Base-by-base conservation (phyloP, 1,284 basidiomycete genomes). In the Phylloboletellus chloephorus region DNA sequence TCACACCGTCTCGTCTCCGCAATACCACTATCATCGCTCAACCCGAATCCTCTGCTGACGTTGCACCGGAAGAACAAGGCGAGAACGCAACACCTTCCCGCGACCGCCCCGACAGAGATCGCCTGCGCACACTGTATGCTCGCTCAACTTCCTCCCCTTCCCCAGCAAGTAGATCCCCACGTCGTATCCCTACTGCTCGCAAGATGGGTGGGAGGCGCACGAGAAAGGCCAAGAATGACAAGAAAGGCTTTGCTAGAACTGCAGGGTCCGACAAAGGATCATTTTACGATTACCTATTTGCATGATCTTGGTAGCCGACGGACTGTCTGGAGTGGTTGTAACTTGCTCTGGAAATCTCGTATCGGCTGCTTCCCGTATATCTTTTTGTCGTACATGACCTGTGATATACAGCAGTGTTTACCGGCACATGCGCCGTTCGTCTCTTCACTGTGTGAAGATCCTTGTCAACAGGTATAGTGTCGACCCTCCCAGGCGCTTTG, bases 401-500 rank as follows among this genome's bases (percentile, higher is more conserved):
- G 23, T 39, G 33, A 32, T 52, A 39, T 37, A 41, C 23, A 26
- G 23, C 3, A 52, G 5, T 33, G 36, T 17, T 35, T 19, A 11
- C 11, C 13, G 12, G 11, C 29, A 9, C 21, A 12, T 13, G 16
- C 37, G 3, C 9, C 16, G 7, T 29, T 7, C 17, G 13, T 8
- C 16, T 6, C 11, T 30, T 64, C 72, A 79, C 31, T 76, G 78
- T 0, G 74, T 78, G 56, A 84, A 81, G 44, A 82, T 61, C 17
- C 76, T 64, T 19, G 76, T 68, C 44, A 83, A 67, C 24, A 82
- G 67, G 62, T 82, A 86, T 31, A 78, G 56, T 1, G 76, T 79
- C 5, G 81, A 80, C 17, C 79, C 81, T 30, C 73, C 51, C 53
- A 87, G 76, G 16, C 82, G 73, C 70, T 73, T 47, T 10, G 28